Evolutionary conservation across 345 rosid genomes (phyloP), one percentile per base, ranked within the genome.

Genomic region (Corchorus capsularis): DNA sequence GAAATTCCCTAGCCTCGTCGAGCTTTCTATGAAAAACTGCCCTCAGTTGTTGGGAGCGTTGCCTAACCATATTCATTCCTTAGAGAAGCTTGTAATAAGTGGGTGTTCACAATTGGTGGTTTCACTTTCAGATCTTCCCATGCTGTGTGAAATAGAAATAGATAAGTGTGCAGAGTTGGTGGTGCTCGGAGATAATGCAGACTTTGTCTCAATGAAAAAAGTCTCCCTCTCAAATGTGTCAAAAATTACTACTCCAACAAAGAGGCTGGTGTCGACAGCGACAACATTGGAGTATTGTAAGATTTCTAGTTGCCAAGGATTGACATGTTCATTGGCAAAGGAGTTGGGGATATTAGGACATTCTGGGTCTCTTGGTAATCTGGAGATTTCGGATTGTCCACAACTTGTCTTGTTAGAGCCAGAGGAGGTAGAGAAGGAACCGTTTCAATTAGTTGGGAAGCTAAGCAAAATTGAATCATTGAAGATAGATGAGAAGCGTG

Each of bases 361-460:
- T n/a, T n/a, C n/a, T n/a, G n/a, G n/a, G n/a, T n/a, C n/a, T n/a
- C n/a, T n/a, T n/a, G n/a, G n/a, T n/a, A n/a, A n/a, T n/a, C n/a
- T n/a, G n/a, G 63, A n/a, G n/a, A n/a, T n/a, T n/a, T n/a, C n/a
- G n/a, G n/a, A n/a, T 20, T 57, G 35, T 57, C 63, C 63, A 22
- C 63, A 57, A 57, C 63, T 57, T 57, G 63, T 57, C 35, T 20
- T 22, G 35, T 57, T 57, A 19, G 63, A 57, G 8, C 63, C 63
- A 57, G 15, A 57, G 61, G 56, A 77, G 27, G n/a, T n/a, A n/a
- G 35, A 57, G 35, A 5, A 57, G 3, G 63, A 57, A 35, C 63
- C 10, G 63, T 10, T 22, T 27, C 35, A 57, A 10, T n/a, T n/a
- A n/a, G 35, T 57, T 57, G 63, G 63, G 3, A n/a, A n/a, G n/a